Conservation (phyloP, 208 protist genomes). For the Trypanosoma melophagium region DNA sequence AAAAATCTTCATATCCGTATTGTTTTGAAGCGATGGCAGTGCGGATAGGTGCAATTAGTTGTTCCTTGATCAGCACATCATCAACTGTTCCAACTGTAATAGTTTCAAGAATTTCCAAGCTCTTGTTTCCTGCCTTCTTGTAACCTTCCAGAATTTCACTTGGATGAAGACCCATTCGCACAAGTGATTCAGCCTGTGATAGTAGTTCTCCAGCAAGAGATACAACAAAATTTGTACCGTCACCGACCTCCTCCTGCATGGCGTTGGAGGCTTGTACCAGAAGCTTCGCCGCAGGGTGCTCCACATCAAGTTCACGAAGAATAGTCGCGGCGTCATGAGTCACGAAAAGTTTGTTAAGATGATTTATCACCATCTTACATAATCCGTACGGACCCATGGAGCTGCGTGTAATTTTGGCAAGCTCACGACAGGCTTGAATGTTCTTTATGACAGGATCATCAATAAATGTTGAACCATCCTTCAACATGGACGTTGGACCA, state of each 20-base stretch:
- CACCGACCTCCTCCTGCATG: conserved; percentile 98
- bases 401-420: conserved; percentile 96
- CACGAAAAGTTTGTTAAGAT: conserved; percentile 99
- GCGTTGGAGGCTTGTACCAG: conserved; percentile 98
- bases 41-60: conserved; percentile 72
- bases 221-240: conserved; percentile 99
- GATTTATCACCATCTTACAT: conserved; percentile 99
- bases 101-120: conserved; percentile 88
- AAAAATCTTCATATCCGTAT: conserved; percentile 95
- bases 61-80: conserved; percentile 83
- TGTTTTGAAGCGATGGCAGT: conserved; percentile 95
- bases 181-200: conserved; percentile 94
- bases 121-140: conserved; percentile 92
- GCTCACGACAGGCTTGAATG: conserved; percentile 97
- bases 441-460: conserved; percentile 98
- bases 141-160: conserved; percentile 99
- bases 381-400: conserved; percentile 99
- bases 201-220: conserved; percentile 98
- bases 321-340: conserved; percentile 99
- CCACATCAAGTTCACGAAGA: conserved; percentile 98
- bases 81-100: conserved; percentile 70
- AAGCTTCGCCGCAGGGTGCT: conserved; percentile 99
- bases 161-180: conserved; percentile 97
- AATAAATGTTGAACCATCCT: conserved; percentile 87
- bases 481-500: conserved; percentile 88